These are phyloP conservation scores for Cucurbita ficifolia DNA, from an alignment of 306 rosid genomes.

Conservation along the genomic window DNA sequence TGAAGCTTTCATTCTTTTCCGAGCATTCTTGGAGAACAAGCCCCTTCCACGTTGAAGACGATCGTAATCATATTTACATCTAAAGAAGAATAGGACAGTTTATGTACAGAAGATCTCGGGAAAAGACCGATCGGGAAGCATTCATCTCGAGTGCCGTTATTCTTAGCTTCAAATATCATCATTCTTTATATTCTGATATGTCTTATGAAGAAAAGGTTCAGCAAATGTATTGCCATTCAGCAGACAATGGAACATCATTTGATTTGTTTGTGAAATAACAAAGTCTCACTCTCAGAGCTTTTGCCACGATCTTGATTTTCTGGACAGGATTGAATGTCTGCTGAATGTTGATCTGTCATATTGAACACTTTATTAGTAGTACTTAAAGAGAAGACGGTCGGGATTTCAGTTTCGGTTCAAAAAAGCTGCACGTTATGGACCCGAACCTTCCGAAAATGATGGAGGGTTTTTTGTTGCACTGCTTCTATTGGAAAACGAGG, in stretches of 20 bases:
- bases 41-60: conserved; percentile 32
- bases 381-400: background rate
- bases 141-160: conserved; percentile 41
- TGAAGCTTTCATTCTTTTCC: conserved; percentile 69
- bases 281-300: background rate
- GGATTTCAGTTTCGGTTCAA: background rate
- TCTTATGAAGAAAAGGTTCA: background rate
- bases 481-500: background rate
- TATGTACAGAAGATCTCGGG: conserved; percentile 3
- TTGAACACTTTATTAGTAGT: background rate
- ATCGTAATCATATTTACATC: conserved; percentile 19
- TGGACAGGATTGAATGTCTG: background rate
- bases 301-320: background rate
- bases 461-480: background rate
- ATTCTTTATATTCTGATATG: background rate
- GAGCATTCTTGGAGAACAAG: conserved; percentile 79
- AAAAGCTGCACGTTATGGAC: background rate
- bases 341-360: background rate
- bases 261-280: background rate
- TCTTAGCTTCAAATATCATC: conserved; percentile 6
- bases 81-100: conserved; percentile 15
- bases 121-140: conserved; percentile 33
- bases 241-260: background rate
- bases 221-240: background rate
- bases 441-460: background rate